Evolutionary conservation across 2,329 filamentous ascomycete species (phyloP).

Genomic region (Talaromyces sp.): DNA sequence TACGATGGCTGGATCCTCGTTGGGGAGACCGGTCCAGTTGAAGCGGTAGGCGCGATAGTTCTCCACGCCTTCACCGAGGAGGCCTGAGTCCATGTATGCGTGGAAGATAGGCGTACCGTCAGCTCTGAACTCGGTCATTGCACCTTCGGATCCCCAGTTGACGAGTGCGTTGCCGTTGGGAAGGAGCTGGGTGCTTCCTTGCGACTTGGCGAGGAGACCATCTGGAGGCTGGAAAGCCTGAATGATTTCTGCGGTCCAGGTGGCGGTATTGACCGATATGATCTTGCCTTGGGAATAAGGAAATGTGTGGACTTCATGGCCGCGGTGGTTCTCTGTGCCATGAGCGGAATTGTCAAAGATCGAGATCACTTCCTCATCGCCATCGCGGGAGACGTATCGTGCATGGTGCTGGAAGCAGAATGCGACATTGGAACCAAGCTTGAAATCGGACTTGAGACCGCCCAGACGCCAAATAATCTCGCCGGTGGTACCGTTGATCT

Average conservation of each 20-base stretch:
- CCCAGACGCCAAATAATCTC: slow-evolving; percentile 54
- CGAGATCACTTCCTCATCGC: slow-evolving; percentile 53
- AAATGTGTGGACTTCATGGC: slow-evolving; percentile 39
- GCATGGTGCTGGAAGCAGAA: slow-evolving; percentile 58
- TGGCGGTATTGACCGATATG: slow-evolving; percentile 48
- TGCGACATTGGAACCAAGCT: slow-evolving; percentile 45
- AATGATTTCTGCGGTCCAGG: slow-evolving; percentile 50
- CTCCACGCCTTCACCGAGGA: slow-evolving; percentile 35
- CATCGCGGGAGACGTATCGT: slow-evolving; percentile 50
- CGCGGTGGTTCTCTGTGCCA: slow-evolving; percentile 37
- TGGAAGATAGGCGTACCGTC: slow-evolving; percentile 43
- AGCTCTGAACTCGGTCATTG: slow-evolving; percentile 37
- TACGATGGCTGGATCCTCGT: slow-evolving; percentile 40
- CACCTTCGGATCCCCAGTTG: slow-evolving; percentile 59
- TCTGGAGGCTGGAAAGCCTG: slow-evolving; percentile 54
- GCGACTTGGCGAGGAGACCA: slow-evolving; percentile 53
- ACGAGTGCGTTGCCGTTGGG: slow-evolving; percentile 58
- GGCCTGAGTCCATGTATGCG: slow-evolving; percentile 50
- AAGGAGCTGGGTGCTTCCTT: slow-evolving; percentile 58
- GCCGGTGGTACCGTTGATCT: slow-evolving; percentile 50
- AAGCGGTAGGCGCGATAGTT: slow-evolving; percentile 45
- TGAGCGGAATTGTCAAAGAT: slow-evolving; percentile 60
- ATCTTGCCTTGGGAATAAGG: slow-evolving; percentile 51
- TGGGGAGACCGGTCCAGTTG: slow-evolving; percentile 44
- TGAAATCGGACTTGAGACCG: slow-evolving; percentile 50